phyloP scores from a whole-genome alignment of 2,329 filamentous ascomycete species.

The Penicillium crustosum region DNA sequence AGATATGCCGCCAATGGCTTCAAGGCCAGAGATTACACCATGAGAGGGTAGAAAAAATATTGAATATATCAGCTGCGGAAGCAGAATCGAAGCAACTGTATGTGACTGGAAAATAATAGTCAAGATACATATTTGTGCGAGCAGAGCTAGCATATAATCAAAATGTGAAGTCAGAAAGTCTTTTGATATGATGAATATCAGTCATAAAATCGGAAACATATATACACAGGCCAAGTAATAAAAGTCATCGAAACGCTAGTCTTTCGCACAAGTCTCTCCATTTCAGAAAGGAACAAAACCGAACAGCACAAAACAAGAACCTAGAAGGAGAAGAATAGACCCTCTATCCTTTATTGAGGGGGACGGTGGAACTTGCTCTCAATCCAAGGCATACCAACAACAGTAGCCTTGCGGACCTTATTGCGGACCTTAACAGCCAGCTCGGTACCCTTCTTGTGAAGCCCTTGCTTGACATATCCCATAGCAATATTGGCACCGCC shows the following conservation, averaged over 20 bases:
- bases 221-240: constrained; percentile 4
- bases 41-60: too few species aligned
- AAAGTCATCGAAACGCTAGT: constrained; percentile 6
- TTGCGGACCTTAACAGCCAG: constrained; percentile 75
- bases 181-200: constrained; percentile 2
- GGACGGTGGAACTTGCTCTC: constrained; percentile 69
- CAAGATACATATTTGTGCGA: too few species aligned
- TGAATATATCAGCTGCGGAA: too few species aligned
- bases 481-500: constrained; percentile 87
- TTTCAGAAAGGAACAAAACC: neutral
- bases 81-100: too few species aligned
- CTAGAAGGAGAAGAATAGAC: constrained; percentile 3
- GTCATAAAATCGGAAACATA: constrained; percentile 4
- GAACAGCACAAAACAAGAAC: neutral
- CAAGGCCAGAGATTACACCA: too few species aligned
- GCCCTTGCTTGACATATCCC: constrained; percentile 80
- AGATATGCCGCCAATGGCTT: too few species aligned
- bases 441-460: constrained; percentile 82
- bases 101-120: too few species aligned
- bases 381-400: constrained; percentile 88
- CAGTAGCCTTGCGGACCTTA: constrained; percentile 69
- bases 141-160: neutral
- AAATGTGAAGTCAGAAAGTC: neutral
- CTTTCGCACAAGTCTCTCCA: neutral
- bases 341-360: constrained; percentile 20